Evolutionary conservation across 306 rosid genomes (phyloP), one percentile per base, ranked within the genome.

Genomic region (Vicia sativa): DNA sequence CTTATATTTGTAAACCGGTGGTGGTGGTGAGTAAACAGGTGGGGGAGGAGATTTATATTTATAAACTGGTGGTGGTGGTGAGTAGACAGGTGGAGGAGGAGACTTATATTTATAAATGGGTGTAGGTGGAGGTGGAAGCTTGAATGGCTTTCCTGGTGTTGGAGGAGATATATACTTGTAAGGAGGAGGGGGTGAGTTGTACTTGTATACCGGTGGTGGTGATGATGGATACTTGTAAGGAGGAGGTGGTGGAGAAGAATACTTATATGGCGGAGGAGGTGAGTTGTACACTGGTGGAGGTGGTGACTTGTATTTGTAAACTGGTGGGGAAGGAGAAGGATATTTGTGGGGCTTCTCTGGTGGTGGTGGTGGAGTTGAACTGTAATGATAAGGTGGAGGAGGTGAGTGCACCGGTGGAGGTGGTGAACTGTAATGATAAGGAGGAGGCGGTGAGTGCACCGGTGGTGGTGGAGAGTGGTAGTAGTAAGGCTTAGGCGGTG

Each of bases 311-410:
- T 67, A 67, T 3, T 68, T 53, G 15, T 68, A 52, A 4, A 37
- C 15, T 0, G 79, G 74, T 13, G 79, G 50, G 16, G 79, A 77
- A 1, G 84, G 81, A 0, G 83, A 60, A 0, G 76, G 34, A 5
- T 67, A 70, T 3, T 73, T 21, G 11, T 76, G 62, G 0, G 65
- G 65, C 9, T 42, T 53, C 29, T 74, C 59, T 1, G 80, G 76
- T 0, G 65, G 67, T 4, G 80, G 73, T 2, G 73, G 77, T 5
- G n/a, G n/a, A n/a, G n/a, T n/a, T n/a, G n/a, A n/a, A n/a, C n/a
- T n/a, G n/a, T n/a, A n/a, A n/a, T n/a, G n/a, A n/a, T n/a, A n/a
- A n/a, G n/a, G n/a, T n/a, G n/a, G n/a, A n/a, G n/a, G n/a, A n/a
- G n/a, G n/a, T n/a, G n/a, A n/a, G n/a, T n/a, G n/a, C n/a, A n/a